Percentiles rank a stretch among this genome's conserved stretches.
Evolutionary conservation across 805 yeast species (phyloP).

Genomic region (Starmerella bacillaris): DNA sequence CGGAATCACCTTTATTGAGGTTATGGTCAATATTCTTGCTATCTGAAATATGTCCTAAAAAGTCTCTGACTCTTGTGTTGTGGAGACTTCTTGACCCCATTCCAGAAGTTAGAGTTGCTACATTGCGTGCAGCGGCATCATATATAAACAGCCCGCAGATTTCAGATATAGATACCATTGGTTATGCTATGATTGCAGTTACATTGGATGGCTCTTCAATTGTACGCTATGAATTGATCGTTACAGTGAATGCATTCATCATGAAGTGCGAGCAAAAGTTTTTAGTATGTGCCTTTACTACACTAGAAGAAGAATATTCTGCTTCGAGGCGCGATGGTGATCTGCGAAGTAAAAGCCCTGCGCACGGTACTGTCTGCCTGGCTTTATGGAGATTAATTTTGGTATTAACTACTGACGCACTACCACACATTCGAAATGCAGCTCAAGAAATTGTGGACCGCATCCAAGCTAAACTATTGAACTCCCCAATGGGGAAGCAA

Average conservation of each 20-base stretch:
- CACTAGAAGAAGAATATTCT: conserved; percentile 61
- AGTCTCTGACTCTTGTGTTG: conserved; percentile 28
- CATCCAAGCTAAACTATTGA: conserved; percentile 43
- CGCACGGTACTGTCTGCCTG: conserved; percentile 71
- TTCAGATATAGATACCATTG: conserved; percentile 24
- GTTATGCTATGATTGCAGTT: conserved; percentile 46
- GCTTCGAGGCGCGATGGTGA: conserved; percentile 37
- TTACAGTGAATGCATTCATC: conserved; percentile 59
- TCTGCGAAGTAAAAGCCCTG: conserved; percentile 49
- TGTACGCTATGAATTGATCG: conserved; percentile 69
- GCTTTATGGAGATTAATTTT: conserved; percentile 77
- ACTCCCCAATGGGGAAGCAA: conserved; percentile 45
- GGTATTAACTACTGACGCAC: conserved; percentile 74
- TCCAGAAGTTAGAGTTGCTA: conserved; percentile 84
- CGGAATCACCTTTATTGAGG: conserved; percentile 70
- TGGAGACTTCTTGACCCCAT: conserved; percentile 65
- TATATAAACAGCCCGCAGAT: conserved; percentile 32
- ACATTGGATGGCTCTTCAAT: conserved; percentile 78
- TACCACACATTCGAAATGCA: conserved; percentile 51
- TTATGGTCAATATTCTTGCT: conserved; percentile 67
- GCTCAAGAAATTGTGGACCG: conserved; percentile 64
- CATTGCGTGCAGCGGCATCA: conserved; percentile 52
- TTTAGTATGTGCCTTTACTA: conserved; percentile 70
- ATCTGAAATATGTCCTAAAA: conserved; percentile 8
- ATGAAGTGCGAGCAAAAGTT: conserved; percentile 54